Percentiles rank a stretch among this genome's conserved stretches.
Conservation (phyloP, 352 stramenopile species). For the Detonula confervacea region DNA sequence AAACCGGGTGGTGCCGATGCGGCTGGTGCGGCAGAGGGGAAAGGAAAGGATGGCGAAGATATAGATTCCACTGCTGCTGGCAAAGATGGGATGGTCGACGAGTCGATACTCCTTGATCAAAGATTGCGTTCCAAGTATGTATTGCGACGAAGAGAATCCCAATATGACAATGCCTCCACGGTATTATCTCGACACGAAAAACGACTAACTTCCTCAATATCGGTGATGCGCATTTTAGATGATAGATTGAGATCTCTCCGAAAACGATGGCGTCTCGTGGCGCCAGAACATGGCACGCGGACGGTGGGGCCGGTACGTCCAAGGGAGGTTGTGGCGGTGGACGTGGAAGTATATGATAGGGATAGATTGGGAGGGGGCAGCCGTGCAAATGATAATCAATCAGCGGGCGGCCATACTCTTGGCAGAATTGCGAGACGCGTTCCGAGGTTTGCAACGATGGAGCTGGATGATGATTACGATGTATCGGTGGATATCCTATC, state of each 20-base stretch:
- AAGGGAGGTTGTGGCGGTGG: conserved; percentile 73
- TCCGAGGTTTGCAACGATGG: conserved; percentile 79
- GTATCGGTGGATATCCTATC: conserved; percentile 32
- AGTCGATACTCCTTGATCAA: conserved; percentile 30
- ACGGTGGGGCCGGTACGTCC: conserved; percentile 45
- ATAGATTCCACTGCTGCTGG: not conserved
- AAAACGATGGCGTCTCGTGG: conserved; percentile 71
- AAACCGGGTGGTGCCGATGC: conserved; percentile 16
- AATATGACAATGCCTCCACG: conserved; percentile 65
- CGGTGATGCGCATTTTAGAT: conserved; percentile 63
- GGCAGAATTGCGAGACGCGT: conserved; percentile 71
- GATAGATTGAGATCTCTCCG: conserved; percentile 61
- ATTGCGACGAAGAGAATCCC: conserved; percentile 61
- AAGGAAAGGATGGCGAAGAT: not conserved
- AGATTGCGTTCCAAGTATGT: conserved; percentile 62
- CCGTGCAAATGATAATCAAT: conserved; percentile 26
- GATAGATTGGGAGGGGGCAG: conserved; percentile 51
- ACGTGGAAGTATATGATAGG: conserved; percentile 82
- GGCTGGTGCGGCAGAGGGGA: not conserved
- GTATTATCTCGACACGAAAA: conserved; percentile 60
- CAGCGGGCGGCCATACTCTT: no score
- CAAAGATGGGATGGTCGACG: conserved; percentile 14
- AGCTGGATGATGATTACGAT: conserved; percentile 73
- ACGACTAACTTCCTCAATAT: conserved; percentile 55
- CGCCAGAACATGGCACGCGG: conserved; percentile 75